Evolutionary conservation across 768 basidiomycete species (phyloP), one percentile per base, ranked within the genome.

Genomic region (Auricularia sp.): DNA sequence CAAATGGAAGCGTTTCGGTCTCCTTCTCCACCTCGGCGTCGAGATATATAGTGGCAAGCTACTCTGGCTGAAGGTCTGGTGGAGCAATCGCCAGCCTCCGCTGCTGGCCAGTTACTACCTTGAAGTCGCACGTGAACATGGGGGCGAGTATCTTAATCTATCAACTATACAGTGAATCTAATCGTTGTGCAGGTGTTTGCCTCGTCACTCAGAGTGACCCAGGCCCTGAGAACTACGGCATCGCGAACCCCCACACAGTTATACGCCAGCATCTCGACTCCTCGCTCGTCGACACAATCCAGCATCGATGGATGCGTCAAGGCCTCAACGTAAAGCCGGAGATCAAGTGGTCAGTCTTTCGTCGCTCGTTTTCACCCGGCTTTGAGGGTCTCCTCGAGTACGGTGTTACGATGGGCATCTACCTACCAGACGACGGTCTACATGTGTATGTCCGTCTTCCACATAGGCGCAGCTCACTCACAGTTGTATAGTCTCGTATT

Each of bases 291-390:
- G 77, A 72, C 0, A 78, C 74, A 0, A 62, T 80, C 0, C 81
- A 82, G 62, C 81, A 84, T 61, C 68, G 72, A 0, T 83, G 76
- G 45, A 76, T 70, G 70, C 63, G 67, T 0, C 63, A 69, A 0
- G 75, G 80, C 42, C 74, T 69, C 1, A 83, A 83, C 61, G 69
- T 82, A 54, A 79, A 75, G 65, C 71, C 77, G 0, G 80, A 83
- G 65, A 77, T 75, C 0, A 67, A 66, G 0, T 84, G 82, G 82
- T 21, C 45, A 3, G 36, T 45, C n/a, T 47, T 80, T 1, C 68
- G 73, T 0, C 63, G 63, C 0, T 36, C 68, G 0, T 81, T 74
- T 61, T 64, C 74, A 0, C 76, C 74, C 0, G 77, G 77, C 0
- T 80, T 78, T 68, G 77, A 82, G 62, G 36, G 69, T 2, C 36